Evolutionary conservation across 768 basidiomycete genomes (phyloP), one percentile per base, ranked within the genome.

Genomic region (Suillus americanus): DNA sequence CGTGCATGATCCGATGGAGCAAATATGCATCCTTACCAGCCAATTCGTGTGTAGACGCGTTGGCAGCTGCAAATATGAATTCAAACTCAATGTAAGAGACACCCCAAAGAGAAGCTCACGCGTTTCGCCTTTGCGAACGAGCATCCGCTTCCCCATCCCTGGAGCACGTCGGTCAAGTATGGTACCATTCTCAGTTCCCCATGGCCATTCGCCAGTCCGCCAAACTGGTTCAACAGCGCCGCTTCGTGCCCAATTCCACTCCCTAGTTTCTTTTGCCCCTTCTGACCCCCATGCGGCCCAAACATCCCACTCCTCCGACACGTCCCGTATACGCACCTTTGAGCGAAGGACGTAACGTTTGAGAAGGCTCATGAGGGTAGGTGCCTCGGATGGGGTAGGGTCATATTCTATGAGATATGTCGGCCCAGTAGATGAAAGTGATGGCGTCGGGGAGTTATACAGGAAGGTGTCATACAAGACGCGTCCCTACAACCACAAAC

Each of bases 401-500:
- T 95, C 88, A 71, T 89, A 87, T 72, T 94, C 92, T 64, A 93
- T 74, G 54, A 94, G 76, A 72, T 89, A 93, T 20, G 84, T 85
- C 18, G 75, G 77, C 25, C 81, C 75, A 14, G 85, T 79, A 23
- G 76, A 76, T 59, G 40, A 20, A 59, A 41, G 57, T 45, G 74
- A 70, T 30, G 61, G 13, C 51, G 78, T 78, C 12, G 80, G 76
- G 35, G 81, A 79, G 16, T 89, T 87, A 74, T 94, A 92, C 66
- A 97, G 81, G 77, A 99, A 95, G 60, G 90, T 78, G 75, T 98
- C 96, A 72, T 95, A 89, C 54, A 97, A 80, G 37, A 99, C 87
- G 73, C 95, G 85, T 46, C 97, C 97, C 95, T 96, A 63, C 37
- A 4, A 28, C 20, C 28, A 38, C 33, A 51, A 30, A 62, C 64